A percentile compares a stretch with the other conserved stretches of the same genome.
These are phyloP conservation scores for Epichloe festucae DNA, from an alignment of 2,329 filamentous ascomycete genomes.

Conservation along the genomic window DNA sequence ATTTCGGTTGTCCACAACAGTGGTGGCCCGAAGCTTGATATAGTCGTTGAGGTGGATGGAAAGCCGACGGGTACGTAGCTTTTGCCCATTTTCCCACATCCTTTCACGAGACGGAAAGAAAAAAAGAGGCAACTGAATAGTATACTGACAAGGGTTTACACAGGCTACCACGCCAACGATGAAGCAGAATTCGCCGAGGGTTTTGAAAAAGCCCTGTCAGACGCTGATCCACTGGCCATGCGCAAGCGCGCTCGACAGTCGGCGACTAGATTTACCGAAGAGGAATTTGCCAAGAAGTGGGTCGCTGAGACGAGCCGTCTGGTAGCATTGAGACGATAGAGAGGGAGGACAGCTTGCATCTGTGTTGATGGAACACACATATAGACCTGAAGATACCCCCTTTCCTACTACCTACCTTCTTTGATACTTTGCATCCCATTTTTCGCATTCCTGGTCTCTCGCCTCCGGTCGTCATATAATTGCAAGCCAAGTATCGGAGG, in stretches of 20 bases:
- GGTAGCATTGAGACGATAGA: conserved; percentile 32
- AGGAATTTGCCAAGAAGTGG: conserved; percentile 74
- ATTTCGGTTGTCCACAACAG: conserved; percentile 89
- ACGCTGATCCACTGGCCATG: conserved; percentile 63
- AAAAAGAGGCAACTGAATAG: background rate
- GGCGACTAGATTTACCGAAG: conserved; percentile 75
- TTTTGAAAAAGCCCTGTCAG: conserved; percentile 62
- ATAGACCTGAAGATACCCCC: conserved; percentile 28
- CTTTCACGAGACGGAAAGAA: background rate
- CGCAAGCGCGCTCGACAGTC: conserved; percentile 63
- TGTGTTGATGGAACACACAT: background rate
- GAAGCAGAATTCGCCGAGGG: conserved; percentile 65
- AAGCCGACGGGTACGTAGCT: conserved; percentile 53
- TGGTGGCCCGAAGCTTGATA: conserved; percentile 86
- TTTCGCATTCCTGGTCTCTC: background rate
- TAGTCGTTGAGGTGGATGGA: conserved; percentile 71
- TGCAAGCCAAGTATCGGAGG: too few species aligned
- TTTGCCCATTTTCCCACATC: too few species aligned
- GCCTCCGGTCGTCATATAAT: background rate
- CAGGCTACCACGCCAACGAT: conserved; percentile 76
- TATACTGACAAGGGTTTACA: too few species aligned
- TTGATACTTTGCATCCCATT: background rate
- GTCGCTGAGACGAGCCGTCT: conserved; percentile 59
- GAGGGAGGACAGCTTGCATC: conserved; percentile 6
- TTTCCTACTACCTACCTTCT: conserved; percentile 8